These are phyloP conservation scores for Ambrosiella xylebori DNA, from an alignment of 2,329 filamentous ascomycete genomes.

Conservation along the genomic window DNA sequence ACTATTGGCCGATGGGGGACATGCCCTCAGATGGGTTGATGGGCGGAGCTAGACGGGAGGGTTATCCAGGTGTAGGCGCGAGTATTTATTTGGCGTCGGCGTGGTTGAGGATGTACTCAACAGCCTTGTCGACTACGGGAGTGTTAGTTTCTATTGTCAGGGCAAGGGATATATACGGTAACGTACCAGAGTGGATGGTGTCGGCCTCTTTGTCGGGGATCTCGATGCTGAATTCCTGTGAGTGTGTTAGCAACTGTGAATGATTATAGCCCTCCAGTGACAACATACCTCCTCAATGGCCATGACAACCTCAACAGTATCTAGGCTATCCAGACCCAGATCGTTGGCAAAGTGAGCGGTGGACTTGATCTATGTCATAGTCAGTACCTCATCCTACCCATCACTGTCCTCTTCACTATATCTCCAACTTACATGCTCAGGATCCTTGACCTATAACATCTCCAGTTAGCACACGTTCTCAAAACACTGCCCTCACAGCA, in stretches of 20 bases:
- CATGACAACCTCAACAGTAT: slow-evolving; percentile 99
- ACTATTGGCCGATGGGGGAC: background rate
- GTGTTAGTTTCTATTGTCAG: background rate
- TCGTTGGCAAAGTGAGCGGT: slow-evolving; percentile 90
- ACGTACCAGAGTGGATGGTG: slow-evolving; percentile 79
- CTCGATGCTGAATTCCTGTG: slow-evolving; percentile 62
- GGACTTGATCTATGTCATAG: slow-evolving; percentile 49
- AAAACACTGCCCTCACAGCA: slow-evolving; percentile 9
- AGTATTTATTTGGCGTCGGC: slow-evolving; percentile 61
- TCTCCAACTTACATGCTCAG: slow-evolving; percentile 37
- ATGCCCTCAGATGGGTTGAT: background rate
- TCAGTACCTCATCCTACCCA: background rate
- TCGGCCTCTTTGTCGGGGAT: slow-evolving; percentile 97
- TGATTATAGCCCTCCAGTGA: slow-evolving; percentile 11
- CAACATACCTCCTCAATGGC: slow-evolving; percentile 80
- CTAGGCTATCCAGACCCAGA: slow-evolving; percentile 88
- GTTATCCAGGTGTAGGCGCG: background rate
- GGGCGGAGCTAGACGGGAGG: background rate
- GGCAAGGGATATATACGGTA: background rate
- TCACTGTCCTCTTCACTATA: background rate
- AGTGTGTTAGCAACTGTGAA: background rate
- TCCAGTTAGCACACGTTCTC: background rate
- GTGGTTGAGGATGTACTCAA: slow-evolving; percentile 84
- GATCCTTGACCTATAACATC: slow-evolving; percentile 46
- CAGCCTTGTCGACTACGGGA: slow-evolving; percentile 68